Percentiles rank a stretch among this genome's conserved stretches.
phyloP scores from a whole-genome alignment of 345 rosid species.

The Mangifera indica region DNA sequence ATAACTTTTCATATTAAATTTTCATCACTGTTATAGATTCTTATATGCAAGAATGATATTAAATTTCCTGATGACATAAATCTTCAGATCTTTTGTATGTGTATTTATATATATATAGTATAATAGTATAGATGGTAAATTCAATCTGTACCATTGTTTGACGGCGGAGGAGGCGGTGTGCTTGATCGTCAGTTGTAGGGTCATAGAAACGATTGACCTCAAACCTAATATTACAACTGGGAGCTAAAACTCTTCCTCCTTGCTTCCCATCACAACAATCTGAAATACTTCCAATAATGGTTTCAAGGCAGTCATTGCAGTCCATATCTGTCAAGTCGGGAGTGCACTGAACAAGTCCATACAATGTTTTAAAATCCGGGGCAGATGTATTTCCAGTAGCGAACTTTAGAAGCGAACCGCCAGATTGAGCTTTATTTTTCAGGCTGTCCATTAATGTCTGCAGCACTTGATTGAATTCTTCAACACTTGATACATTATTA shows the following conservation, averaged over 20 bases:
- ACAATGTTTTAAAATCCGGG: slow-evolving; percentile 2
- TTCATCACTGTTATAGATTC: no score
- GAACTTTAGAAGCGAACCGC: slow-evolving; percentile 20
- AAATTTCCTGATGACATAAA: no score
- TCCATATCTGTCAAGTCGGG: slow-evolving; percentile 29
- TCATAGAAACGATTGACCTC: slow-evolving; percentile 27
- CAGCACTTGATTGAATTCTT: slow-evolving; percentile 18
- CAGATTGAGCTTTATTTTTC: slow-evolving; percentile 19
- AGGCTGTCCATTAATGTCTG: slow-evolving; percentile 15
- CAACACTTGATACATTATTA: not conserved
- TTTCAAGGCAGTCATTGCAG: slow-evolving; percentile 22
- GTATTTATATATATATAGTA: no score
- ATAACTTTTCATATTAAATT: no score
- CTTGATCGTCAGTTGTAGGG: not conserved
- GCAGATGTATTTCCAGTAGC: slow-evolving; percentile 10
- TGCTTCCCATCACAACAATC: not conserved
- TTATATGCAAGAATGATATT: no score
- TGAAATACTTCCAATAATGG: not conserved
- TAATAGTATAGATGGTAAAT: no score
- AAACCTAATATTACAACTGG: slow-evolving; percentile 37
- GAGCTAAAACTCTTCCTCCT: slow-evolving; percentile 24
- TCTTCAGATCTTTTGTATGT: no score
- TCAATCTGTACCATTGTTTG: not conserved
- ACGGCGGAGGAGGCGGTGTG: not conserved
- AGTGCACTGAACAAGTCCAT: slow-evolving; percentile 43